Conservation (phyloP, 202 grass and related monocot genomes). For the Cymbopogon flexuosus region DNA sequence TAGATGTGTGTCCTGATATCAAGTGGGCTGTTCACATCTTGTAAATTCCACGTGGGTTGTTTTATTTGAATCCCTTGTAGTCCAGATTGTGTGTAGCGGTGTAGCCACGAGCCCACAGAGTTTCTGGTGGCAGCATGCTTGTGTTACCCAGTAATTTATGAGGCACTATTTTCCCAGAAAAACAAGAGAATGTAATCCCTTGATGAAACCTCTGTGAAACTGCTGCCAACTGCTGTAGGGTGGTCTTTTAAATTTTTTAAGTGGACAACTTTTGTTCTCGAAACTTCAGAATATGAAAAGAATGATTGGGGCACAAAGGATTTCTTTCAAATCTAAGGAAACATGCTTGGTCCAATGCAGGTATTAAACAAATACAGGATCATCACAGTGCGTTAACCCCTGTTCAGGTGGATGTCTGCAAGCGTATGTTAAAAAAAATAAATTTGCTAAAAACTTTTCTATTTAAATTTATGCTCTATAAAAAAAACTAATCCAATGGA, state of each 20-base stretch:
- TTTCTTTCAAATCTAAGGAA: slow-evolving; percentile 1
- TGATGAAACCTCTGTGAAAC: not conserved
- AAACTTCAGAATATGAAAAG: not conserved
- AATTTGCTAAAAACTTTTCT: too few relatives aligned
- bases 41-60: not conserved
- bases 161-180: not conserved
- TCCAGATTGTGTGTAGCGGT: not conserved
- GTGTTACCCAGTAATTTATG: not conserved
- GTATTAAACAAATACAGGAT: not conserved
- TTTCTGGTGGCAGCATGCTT: not conserved
- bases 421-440: not conserved
- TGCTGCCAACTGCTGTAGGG: not conserved
- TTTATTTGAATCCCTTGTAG: not conserved
- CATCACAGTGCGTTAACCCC: not conserved
- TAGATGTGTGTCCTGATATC: not conserved
- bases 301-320: not conserved
- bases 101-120: too few relatives aligned
- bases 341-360: not conserved
- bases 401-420: not conserved
- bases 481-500: not conserved
- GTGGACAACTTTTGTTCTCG: not conserved
- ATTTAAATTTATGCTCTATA: not conserved
- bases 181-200: not conserved
- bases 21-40: not conserved
- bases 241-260: not conserved